phyloP scores from a whole-genome alignment of 768 basidiomycete genomes.

The Trametes meyenii region DNA sequence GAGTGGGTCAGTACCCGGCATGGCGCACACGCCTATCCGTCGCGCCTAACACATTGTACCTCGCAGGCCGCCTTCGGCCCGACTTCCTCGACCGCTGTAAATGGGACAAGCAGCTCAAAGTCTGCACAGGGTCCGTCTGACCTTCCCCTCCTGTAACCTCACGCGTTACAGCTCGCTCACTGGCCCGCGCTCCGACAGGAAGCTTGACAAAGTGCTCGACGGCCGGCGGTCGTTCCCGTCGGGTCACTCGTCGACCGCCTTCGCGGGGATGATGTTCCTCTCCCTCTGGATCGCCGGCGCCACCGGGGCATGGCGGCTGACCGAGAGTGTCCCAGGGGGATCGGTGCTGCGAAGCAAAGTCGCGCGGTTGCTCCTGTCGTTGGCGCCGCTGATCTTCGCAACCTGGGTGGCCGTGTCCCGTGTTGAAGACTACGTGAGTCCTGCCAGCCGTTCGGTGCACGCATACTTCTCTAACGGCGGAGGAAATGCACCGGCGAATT shows the following conservation, averaged over 20 bases:
- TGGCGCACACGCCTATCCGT: background rate
- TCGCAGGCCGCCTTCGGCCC: slow-evolving; percentile 54
- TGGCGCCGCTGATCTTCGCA: slow-evolving; percentile 58
- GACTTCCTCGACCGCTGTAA: slow-evolving; percentile 69
- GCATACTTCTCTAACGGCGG: background rate
- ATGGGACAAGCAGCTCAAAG: slow-evolving; percentile 51
- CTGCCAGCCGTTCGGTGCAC: background rate
- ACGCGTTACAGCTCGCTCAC: background rate
- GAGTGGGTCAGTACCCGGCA: slow-evolving; percentile 47
- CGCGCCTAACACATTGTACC: background rate
- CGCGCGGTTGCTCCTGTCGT: slow-evolving; percentile 47
- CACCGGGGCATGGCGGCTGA: slow-evolving; percentile 61
- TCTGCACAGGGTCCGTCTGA: slow-evolving; percentile 56
- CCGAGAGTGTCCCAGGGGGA: slow-evolving; percentile 38
- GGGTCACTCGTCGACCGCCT: slow-evolving; percentile 69
- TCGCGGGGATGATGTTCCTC: slow-evolving; percentile 65
- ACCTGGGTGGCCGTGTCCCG: slow-evolving; percentile 63
- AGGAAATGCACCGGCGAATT: background rate
- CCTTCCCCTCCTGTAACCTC: background rate
- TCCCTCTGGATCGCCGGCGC: slow-evolving; percentile 66
- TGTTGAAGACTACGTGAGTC: slow-evolving; percentile 65
- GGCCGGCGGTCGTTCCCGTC: slow-evolving; percentile 70
- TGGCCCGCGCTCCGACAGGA: slow-evolving; percentile 21
- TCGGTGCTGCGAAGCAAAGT: slow-evolving; percentile 51
- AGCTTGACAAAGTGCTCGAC: slow-evolving; percentile 43